A percentile compares a stretch with the other conserved stretches of the same genome.
Conservation (phyloP, 495 filamentous ascomycete genomes). For the Tuber melanosporum region DNA sequence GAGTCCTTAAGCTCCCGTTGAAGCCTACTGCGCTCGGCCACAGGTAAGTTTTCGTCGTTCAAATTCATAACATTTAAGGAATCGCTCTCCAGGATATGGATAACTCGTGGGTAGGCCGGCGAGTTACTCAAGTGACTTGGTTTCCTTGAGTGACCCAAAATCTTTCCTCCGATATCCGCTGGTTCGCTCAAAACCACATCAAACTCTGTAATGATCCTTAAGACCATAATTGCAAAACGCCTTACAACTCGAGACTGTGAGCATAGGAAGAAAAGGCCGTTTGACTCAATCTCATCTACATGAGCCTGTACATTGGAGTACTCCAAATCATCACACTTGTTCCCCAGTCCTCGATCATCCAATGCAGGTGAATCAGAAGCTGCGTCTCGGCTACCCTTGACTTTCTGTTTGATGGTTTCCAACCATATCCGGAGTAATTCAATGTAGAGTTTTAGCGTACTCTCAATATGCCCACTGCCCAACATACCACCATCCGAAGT, state of each 20-base stretch:
- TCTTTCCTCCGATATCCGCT: constrained; percentile 46
- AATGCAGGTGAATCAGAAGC: constrained; percentile 50
- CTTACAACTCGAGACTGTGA: constrained; percentile 87
- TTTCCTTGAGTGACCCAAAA: constrained; percentile 44
- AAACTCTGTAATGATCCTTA: constrained; percentile 88
- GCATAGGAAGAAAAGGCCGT: constrained; percentile 96
- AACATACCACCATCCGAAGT: constrained; percentile 98
- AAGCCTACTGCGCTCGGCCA: constrained; percentile 84
- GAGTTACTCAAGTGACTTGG: constrained; percentile 23
- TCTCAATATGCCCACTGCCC: constrained; percentile 90
- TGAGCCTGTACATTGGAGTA: constrained; percentile 79
- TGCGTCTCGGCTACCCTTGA: constrained; percentile 50
- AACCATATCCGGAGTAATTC: constrained; percentile 95
- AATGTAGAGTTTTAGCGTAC: constrained; percentile 83
- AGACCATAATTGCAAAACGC: constrained; percentile 81
- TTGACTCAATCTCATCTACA: constrained; percentile 93
- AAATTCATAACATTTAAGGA: constrained; percentile 81
- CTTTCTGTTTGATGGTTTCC: constrained; percentile 85
- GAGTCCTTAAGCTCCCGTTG: constrained; percentile 84
- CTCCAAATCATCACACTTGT: constrained; percentile 68
- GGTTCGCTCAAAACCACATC: constrained; percentile 75
- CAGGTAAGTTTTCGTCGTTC: constrained; percentile 84
- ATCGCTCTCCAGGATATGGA: constrained; percentile 85
- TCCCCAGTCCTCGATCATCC: constrained; percentile 53
- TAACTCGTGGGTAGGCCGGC: constrained; percentile 56